Evolutionary conservation across 2,329 filamentous ascomycete species (phyloP).

Genomic region (Trichoderma polysporum): DNA sequence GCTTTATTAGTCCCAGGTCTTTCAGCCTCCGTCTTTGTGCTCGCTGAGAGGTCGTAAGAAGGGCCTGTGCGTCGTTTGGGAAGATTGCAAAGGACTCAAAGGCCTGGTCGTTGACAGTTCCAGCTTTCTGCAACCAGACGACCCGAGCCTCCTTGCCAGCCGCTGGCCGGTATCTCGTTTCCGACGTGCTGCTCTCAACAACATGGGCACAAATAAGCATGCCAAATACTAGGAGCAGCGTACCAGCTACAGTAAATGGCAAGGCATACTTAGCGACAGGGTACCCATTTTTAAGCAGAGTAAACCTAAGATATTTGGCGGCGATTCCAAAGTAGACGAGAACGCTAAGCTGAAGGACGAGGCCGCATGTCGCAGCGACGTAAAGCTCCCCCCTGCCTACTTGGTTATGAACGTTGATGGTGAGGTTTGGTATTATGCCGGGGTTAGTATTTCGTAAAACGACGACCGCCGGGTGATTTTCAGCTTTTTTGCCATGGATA

Average conservation of each 20-base stretch:
- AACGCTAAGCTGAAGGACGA: not conserved
- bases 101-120: not conserved
- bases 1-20: no score
- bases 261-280: conserved; percentile 26
- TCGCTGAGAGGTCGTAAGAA: not conserved
- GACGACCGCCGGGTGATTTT: no score
- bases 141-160: not conserved
- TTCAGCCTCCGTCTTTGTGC: not conserved
- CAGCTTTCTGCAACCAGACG: conserved; percentile 32
- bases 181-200: conserved; percentile 33
- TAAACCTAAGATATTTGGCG: not conserved
- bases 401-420: not conserved
- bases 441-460: no score
- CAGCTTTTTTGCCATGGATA: no score
- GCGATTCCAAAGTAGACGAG: not conserved
- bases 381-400: not conserved
- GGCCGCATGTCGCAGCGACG: not conserved
- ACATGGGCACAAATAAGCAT: conserved; percentile 34
- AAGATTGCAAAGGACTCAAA: conserved; percentile 1
- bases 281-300: not conserved
- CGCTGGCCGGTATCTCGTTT: conserved; percentile 26
- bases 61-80: not conserved
- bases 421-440: not conserved
- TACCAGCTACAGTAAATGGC: conserved; percentile 31
- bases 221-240: conserved; percentile 28